Evolutionary conservation across 768 basidiomycete genomes (phyloP), one percentile per base, ranked within the genome.

Genomic region (Brasilioporus rufonigricans): DNA sequence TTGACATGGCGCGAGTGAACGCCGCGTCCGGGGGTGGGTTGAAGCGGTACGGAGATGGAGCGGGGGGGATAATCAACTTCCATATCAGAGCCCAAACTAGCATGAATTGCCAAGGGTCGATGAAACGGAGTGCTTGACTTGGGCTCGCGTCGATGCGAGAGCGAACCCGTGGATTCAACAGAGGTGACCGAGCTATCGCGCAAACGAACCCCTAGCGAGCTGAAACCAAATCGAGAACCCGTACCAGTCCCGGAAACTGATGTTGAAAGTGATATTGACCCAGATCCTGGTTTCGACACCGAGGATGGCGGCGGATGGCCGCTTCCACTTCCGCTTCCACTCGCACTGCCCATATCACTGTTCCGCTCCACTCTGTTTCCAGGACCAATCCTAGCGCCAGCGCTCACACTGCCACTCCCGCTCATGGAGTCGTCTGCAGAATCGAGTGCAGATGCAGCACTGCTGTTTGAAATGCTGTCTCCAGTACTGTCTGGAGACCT

Each of bases 181-280:
- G 69, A 71, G 18, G 69, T 71, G n/a, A 51, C 69, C 7, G 71
- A 71, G 21, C 68, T 66, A 18, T 67, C 69, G 46, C 50, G 55
- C 44, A 71, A 44, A 56, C 61, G 60, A 51, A 50, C 35, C 23
- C 44, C 62, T 50, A 71, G 45, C 43, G 63, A 51, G 44, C 63
- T 59, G 48, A 62, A 61, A 48, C 65, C 57, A 43, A 70, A 59
- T 14, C 48, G 57, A 41, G 70, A 70, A 14, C 63, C 55, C 7
- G 59, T 59, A 9, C 61, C 60, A 29, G 67, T 64, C 13, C 62
- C 63, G 13, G 64, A 61, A 33, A 55, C 58, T 12, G 66, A 69
- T 32, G 44, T 59, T 27, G 68, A 67, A 29, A 53, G 50, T 11
- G 73, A 67, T 32, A 58, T 53, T 23, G 71, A 70, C 29, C 52